Conservation (phyloP, 148 eudicot genomes). For the Rhododendron williamsianum region DNA sequence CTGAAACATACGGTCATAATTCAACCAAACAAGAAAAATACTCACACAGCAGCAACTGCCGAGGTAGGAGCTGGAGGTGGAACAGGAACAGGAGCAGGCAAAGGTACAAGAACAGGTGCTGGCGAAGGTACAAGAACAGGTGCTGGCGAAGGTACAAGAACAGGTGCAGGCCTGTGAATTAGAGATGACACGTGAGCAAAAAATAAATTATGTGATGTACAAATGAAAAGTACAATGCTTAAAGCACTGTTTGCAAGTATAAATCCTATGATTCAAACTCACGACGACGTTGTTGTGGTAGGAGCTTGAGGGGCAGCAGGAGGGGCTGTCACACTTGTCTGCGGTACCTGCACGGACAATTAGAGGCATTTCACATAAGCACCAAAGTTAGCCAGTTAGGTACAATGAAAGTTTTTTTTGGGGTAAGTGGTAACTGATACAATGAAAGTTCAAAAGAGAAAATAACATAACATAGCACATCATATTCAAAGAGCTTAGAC, state of each 20-base stretch:
- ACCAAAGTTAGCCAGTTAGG: background rate
- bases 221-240: background rate
- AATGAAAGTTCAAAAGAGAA: background rate
- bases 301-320: constrained; percentile 28
- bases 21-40: constrained; percentile 4
- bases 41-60: constrained; percentile 35
- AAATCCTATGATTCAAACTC: constrained; percentile 20
- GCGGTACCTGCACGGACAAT: constrained; percentile 32
- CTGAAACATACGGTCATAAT: background rate
- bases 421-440: too few species aligned
- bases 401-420: background rate
- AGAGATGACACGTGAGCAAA: constrained; percentile 3
- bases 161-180: constrained; percentile 41
- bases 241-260: background rate
- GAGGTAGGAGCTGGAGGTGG: constrained; percentile 17
- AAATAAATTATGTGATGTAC: background rate
- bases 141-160: constrained; percentile 22
- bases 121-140: constrained; percentile 15
- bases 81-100: constrained; percentile 11
- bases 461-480: background rate
- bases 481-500: background rate
- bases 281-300: constrained; percentile 32
- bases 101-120: constrained; percentile 18
- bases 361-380: constrained; percentile 11
- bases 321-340: constrained; percentile 27